These are phyloP conservation scores for Pseudisothecium myosuroides DNA, from an alignment of 225 moss, liverwort and hornwort genomes.

Conservation along the genomic window DNA sequence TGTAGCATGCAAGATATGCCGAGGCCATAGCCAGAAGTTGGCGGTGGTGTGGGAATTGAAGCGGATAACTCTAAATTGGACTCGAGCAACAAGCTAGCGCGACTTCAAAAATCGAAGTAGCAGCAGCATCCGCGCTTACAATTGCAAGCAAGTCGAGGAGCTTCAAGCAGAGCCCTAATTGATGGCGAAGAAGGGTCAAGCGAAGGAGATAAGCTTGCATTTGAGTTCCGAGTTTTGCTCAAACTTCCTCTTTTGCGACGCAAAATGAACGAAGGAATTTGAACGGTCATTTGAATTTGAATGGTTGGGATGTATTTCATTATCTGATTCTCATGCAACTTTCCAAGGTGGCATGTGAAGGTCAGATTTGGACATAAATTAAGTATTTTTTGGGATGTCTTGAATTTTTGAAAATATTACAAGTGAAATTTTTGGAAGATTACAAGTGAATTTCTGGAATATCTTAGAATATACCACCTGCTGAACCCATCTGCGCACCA, in stretches of 20 bases:
- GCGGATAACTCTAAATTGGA: no score
- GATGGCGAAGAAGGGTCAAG: not conserved
- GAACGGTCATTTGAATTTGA: not conserved
- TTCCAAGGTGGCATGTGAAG: not conserved
- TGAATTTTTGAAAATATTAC: no score
- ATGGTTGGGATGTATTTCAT: not conserved
- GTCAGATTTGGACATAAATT: no score
- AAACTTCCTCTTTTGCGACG: not conserved
- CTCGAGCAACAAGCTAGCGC: not conserved
- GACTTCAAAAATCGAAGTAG: not conserved
- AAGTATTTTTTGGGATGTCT: no score
- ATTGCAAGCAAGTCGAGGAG: not conserved
- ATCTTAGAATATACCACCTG: no score
- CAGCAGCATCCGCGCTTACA: not conserved
- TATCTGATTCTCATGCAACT: not conserved
- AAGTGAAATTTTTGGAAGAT: no score
- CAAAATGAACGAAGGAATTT: not conserved
- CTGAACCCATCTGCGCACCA: no score
- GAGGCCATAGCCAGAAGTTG: not conserved
- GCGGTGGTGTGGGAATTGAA: not conserved
- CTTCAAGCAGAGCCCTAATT: not conserved
- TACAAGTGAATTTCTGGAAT: no score
- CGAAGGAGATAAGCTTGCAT: not conserved
- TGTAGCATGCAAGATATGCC: slow-evolving; percentile 58
- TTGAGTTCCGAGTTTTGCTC: no score